A percentile compares a stretch with the other conserved stretches of the same genome.
phyloP scores from a whole-genome alignment of 331 rosid genomes.

The Pyrus hybrid region DNA sequence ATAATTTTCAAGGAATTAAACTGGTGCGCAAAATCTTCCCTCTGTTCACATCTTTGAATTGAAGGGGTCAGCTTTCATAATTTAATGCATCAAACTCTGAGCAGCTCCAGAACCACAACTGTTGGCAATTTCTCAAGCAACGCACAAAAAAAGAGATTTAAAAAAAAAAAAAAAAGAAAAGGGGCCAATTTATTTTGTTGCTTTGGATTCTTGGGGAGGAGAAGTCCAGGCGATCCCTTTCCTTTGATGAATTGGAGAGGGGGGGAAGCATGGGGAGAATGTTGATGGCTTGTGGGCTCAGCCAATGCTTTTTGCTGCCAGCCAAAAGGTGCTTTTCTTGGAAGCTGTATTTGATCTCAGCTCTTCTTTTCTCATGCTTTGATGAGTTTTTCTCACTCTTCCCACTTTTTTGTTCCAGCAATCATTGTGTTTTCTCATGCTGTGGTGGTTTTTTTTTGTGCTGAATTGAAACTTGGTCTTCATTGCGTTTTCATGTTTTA shows the following conservation, averaged over 20 bases:
- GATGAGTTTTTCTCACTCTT: conserved; percentile 32
- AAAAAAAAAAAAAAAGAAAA: background rate
- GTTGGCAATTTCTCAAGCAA: conserved; percentile 11
- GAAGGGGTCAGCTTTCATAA: conserved; percentile 32
- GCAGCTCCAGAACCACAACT: background rate
- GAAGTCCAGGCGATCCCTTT: conserved; percentile 25
- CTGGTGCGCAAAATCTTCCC: conserved; percentile 7
- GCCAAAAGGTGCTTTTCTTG: conserved; percentile 45
- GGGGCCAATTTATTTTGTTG: conserved; percentile 5
- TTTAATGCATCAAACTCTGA: conserved; percentile 36
- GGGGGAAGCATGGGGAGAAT: conserved; percentile 24
- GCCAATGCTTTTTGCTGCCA: conserved; percentile 22
- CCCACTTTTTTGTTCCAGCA: conserved; percentile 20
- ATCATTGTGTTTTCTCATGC: conserved; percentile 23
- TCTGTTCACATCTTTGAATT: conserved; percentile 20
- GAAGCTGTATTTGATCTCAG: conserved; percentile 18
- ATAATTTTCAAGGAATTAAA: background rate
- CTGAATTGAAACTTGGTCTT: conserved; percentile 24
- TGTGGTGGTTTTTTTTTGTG: conserved; percentile 12
- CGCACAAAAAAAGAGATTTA: background rate
- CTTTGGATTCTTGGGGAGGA: conserved; percentile 72
- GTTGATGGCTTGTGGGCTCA: conserved; percentile 74
- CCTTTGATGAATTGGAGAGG: conserved; percentile 27
- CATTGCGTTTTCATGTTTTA: conserved; percentile 16
- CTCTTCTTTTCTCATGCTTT: conserved; percentile 23